Evolutionary conservation across 192 early-diverging fungal species (phyloP).

Genomic region (Obelidium mucronatum): DNA sequence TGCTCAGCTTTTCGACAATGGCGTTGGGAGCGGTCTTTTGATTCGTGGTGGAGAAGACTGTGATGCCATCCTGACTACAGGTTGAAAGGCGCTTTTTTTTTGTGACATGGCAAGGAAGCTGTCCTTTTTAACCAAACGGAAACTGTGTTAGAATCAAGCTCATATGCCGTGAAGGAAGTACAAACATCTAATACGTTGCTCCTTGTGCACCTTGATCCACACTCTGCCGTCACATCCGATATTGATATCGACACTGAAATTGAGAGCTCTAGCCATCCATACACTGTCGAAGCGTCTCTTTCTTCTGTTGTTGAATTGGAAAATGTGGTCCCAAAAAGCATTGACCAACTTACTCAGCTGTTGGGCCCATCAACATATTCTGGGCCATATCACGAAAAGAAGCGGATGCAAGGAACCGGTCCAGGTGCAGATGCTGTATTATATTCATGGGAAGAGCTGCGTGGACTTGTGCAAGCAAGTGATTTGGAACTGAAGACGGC

Average conservation of each 20-base stretch:
- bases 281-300: slow-evolving; percentile 13
- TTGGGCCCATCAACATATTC: background rate
- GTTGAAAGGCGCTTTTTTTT: no score
- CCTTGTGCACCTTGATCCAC: slow-evolving; percentile 6
- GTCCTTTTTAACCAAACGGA: no score
- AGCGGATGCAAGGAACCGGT: background rate
- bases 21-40: background rate
- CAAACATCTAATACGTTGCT: slow-evolving; percentile 54
- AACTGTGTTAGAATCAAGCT: background rate
- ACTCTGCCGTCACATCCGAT: background rate
- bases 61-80: slow-evolving; percentile 46
- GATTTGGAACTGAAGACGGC: slow-evolving; percentile 33
- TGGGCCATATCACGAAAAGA: slow-evolving; percentile 8
- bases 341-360: background rate
- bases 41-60: slow-evolving; percentile 38
- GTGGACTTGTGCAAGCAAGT: slow-evolving; percentile 39
- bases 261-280: background rate
- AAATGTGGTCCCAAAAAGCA: background rate
- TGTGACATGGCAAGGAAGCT: no score
- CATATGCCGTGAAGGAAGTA: slow-evolving; percentile 44
- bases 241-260: background rate
- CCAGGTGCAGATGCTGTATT: background rate
- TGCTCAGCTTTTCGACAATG: background rate
- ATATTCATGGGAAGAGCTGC: slow-evolving; percentile 10
- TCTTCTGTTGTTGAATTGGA: background rate